Evolutionary conservation across 2,329 filamentous ascomycete species (phyloP), one percentile per base, ranked within the genome.

Genomic region (Sporothrix brunneoviolacea): DNA sequence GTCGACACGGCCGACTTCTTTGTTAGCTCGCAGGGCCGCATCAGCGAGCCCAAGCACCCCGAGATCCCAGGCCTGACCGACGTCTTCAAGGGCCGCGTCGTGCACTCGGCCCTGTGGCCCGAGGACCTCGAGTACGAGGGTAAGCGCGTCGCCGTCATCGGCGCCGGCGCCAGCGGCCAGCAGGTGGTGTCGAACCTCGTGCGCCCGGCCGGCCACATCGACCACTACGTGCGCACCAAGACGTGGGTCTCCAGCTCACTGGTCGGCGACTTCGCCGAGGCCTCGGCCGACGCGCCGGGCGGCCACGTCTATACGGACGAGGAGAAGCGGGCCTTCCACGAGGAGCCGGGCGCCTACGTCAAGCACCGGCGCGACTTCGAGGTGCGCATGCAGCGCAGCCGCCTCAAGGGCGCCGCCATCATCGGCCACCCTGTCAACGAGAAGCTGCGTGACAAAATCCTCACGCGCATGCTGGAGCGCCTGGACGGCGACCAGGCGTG

Each of bases 401-500:
- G 6, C 58, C 61, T 19, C 58, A 61, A 48, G 40, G 33, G 13
- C 56, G 61, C 5, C 60, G 19, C 57, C 35, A 59, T 53, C 8
- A 52, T 60, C 16, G 59, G 59, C 36, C 54, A 49, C 22, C 49
- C 48, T 3, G 55, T 50, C n/a, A 53, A 55, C 8, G 52, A 55
- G 1, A 39, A 58, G 40, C 54, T 64, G 22, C 59, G 55, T 6
- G 47, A 39, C 3, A 54, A 48, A 12, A 61, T 62, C 27, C 32
- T 41, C n/a, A 47, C 39, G 8, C 54, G 58, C 43, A 67, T 64
- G 61, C 55, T 52, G 36, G 45, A 58, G 24, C 58, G 60, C 0
- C 55, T 66, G 18, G 42, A 51, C 19, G 58, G 64, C 22, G 65
- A 69, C 48, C 62, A 67, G 1, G 62, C 57, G 21, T 63, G 62